Evolutionary conservation across 108 stramenopile species (phyloP).

Genomic region (Aurantiochytrium sp.): DNA sequence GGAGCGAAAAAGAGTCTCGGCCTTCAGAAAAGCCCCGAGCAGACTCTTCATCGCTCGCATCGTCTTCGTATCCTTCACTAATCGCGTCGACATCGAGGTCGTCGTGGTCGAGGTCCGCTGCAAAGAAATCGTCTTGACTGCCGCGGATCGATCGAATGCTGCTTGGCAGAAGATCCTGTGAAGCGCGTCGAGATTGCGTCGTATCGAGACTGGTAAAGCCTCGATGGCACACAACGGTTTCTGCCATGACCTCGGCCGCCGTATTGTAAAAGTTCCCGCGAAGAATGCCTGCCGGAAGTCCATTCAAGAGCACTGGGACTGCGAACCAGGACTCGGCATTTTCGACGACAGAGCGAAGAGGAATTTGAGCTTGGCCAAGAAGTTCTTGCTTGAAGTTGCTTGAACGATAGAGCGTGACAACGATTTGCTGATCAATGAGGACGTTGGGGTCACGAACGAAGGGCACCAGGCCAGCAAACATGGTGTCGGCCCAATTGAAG

Average conservation of each 20-base stretch:
- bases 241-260: neutral
- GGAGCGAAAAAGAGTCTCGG: no score
- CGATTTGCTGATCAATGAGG: neutral
- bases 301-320: neutral
- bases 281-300: slow-evolving; percentile 3
- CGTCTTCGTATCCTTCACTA: neutral
- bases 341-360: neutral
- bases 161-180: no score
- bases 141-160: no score
- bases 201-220: neutral
- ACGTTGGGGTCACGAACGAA: neutral
- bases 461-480: neutral
- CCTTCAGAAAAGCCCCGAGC: neutral
- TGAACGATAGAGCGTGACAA: neutral
- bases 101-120: neutral
- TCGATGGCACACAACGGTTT: neutral
- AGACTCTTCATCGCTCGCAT: neutral
- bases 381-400: neutral
- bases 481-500: neutral
- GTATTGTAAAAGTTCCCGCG: neutral
- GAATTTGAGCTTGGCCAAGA: neutral
- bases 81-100: neutral
- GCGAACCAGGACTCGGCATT: neutral
- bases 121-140: no score
- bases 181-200: neutral